phyloP scores from a whole-genome alignment of 108 stramenopile species.

The Mediolabrus comicus region DNA sequence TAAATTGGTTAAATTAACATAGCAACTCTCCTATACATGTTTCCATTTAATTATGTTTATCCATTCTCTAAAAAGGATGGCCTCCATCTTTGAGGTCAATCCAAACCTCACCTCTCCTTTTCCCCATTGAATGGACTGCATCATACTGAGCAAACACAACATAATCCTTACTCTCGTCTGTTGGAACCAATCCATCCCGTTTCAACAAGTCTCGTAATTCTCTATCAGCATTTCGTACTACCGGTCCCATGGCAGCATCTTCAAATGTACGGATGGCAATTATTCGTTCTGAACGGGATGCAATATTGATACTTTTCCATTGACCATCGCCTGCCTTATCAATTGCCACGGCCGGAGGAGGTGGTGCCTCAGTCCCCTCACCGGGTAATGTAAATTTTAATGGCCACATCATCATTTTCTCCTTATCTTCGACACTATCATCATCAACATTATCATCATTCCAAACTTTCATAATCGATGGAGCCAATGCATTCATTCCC shows the following conservation, averaged over 20 bases:
- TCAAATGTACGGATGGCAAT: slow-evolving; percentile 76
- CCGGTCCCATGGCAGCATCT: slow-evolving; percentile 81
- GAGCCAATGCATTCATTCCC: slow-evolving; percentile 75
- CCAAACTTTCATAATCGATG: slow-evolving; percentile 74
- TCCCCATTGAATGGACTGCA: slow-evolving; percentile 85
- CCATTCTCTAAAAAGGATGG: slow-evolving; percentile 50
- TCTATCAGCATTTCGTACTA: slow-evolving; percentile 67
- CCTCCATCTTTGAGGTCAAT: slow-evolving; percentile 73
- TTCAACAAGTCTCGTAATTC: slow-evolving; percentile 55
- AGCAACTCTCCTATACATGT: no score
- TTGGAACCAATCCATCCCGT: slow-evolving; percentile 60
- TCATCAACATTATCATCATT: slow-evolving; percentile 57
- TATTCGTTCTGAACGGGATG: slow-evolving; percentile 44
- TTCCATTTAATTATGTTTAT: no score
- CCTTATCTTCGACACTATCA: slow-evolving; percentile 20
- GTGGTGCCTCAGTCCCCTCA: slow-evolving; percentile 22
- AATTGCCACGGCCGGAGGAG: slow-evolving; percentile 42
- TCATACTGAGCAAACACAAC: slow-evolving; percentile 89
- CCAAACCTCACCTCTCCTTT: slow-evolving; percentile 89
- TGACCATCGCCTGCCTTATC: slow-evolving; percentile 54
- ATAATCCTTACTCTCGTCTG: slow-evolving; percentile 27
- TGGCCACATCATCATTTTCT: slow-evolving; percentile 89
- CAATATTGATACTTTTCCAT: slow-evolving; percentile 50
- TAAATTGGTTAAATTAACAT: no score
- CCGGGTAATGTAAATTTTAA: slow-evolving; percentile 68